Evolutionary conservation across 108 stramenopile species (phyloP).

Genomic region (Nannochloropsis oceanica): DNA sequence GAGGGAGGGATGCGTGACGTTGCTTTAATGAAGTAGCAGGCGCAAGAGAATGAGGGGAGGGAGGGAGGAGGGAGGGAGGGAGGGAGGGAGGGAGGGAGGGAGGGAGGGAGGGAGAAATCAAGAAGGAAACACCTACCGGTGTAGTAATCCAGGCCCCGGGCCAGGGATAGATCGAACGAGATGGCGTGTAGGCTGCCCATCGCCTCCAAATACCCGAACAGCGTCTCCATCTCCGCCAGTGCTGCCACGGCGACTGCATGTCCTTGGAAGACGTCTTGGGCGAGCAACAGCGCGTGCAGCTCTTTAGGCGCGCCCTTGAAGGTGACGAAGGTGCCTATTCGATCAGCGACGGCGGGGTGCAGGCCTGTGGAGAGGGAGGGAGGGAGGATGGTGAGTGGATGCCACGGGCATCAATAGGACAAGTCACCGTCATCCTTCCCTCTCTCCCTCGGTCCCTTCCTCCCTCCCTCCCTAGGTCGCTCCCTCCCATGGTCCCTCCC

Average conservation of each 20-base stretch:
- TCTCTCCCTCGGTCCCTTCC: too few species aligned
- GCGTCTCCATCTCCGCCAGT: conserved; percentile 60
- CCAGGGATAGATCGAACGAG: conserved; percentile 68
- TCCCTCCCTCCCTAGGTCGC: too few species aligned
- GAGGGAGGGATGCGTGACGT: too few species aligned
- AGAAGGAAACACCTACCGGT: too few species aligned
- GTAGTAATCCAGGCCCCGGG: conserved; percentile 82
- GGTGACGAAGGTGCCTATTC: conserved; percentile 63
- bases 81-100: background rate
- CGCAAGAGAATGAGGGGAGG: too few species aligned
- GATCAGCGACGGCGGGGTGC: conserved; percentile 53
- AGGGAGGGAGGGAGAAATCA: background rate
- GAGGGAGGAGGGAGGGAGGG: too few species aligned
- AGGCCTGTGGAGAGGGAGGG: too few species aligned
- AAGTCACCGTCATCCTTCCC: too few species aligned
- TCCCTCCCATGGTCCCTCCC: too few species aligned
- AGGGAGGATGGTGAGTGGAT: too few species aligned
- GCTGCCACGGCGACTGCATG: conserved; percentile 44
- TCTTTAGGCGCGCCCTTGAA: conserved; percentile 50
- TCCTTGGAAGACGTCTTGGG: conserved; percentile 46
- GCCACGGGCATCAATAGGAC: too few species aligned
- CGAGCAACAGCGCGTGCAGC: conserved; percentile 48
- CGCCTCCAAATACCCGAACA: conserved; percentile 70
- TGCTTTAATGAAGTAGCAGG: too few species aligned
- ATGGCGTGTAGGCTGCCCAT: conserved; percentile 53